These are phyloP conservation scores for Peltaster fructicola DNA, from an alignment of 2,329 filamentous ascomycete species.

Conservation along the genomic window DNA sequence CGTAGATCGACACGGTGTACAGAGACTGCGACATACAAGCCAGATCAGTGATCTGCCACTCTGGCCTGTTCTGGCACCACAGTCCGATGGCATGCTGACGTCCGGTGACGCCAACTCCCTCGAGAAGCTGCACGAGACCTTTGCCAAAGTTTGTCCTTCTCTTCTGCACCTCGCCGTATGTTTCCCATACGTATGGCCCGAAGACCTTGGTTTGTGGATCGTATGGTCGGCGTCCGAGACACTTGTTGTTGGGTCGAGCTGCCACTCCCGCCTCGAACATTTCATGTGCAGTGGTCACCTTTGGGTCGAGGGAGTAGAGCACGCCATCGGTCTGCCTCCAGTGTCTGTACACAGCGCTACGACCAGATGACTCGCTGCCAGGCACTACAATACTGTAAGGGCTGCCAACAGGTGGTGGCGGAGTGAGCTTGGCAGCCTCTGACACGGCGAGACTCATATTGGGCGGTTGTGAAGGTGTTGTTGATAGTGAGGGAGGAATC, in stretches of 20 bases:
- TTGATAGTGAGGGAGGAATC: too few species aligned
- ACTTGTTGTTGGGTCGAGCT: constrained; percentile 47
- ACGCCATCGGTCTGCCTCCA: constrained; percentile 59
- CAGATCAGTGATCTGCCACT: constrained; percentile 82
- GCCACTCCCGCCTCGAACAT: constrained; percentile 28
- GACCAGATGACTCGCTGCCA: constrained; percentile 53
- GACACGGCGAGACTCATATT: constrained; percentile 10
- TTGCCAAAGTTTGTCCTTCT: constrained; percentile 71
- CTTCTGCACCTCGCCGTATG: constrained; percentile 61
- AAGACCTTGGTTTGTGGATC: constrained; percentile 56
- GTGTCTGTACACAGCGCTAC: constrained; percentile 65
- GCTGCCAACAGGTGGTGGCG: constrained; percentile 51
- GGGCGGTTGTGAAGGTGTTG: constrained; percentile 1
- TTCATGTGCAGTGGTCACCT: constrained; percentile 18
- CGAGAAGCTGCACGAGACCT: constrained; percentile 68
- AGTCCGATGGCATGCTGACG: constrained; percentile 59
- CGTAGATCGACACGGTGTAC: constrained; percentile 85
- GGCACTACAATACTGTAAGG: constrained; percentile 67
- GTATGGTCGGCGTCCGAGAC: constrained; percentile 67
- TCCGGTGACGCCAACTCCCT: constrained; percentile 47
- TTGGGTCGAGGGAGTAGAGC: constrained; percentile 54
- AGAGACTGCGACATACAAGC: constrained; percentile 74
- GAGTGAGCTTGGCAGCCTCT: constrained; percentile 31
- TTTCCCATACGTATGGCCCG: constrained; percentile 66
- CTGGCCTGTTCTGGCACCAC: constrained; percentile 74